Base-by-base conservation (phyloP, 441 rosid species). In the Erodium trifolium region DNA sequence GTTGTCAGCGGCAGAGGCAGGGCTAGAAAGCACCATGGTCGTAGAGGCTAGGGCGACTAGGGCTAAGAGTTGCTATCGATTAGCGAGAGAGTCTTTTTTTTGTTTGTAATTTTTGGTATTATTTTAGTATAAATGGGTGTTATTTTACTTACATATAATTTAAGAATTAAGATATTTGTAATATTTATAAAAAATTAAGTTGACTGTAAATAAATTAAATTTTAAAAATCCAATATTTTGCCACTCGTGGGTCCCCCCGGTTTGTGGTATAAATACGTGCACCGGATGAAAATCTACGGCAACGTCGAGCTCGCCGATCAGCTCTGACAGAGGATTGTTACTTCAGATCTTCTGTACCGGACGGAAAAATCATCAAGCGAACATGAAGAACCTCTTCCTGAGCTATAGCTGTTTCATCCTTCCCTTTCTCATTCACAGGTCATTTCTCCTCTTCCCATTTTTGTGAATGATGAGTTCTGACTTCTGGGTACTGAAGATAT, bases 371-470 rank as follows among this genome's bases (percentile, higher is more conserved):
- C n/a, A 23, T 23, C 27, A 23, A 23, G 27, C 27, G 27, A 23
- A 23, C 0, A 53, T 53, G 51, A 66, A n/a, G 68, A 41, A 19
- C 29, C 53, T 37, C 27, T 47, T 66, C 53, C 41, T 43, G 27
- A 37, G 14, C 53, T 66, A 13, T 45, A 6, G 16, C 31, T 66
- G 29, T n/a, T 16, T 66, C 34, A n/a, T 66, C 68, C 51, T 66
- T 45, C 3, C n/a, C 39, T 8, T 39, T 29, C 34, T 37, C 43
- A 19, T 29, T 41, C 13, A 3, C 68, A 66, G 68, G 68, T 66
- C 62, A 55, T 55, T 55, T 55, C 60, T 14, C 62, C 11, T 55
- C 62, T 55, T 55, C 62, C 27, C 10, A 17, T 35, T 65, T 65
- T 19, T 66, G 47, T 41, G 47, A 11, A 1, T 41, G 47, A 41